Percentiles rank a stretch among this genome's conserved stretches.
phyloP scores from a whole-genome alignment of 768 basidiomycete genomes.

The Phlegmacium glaucopus region DNA sequence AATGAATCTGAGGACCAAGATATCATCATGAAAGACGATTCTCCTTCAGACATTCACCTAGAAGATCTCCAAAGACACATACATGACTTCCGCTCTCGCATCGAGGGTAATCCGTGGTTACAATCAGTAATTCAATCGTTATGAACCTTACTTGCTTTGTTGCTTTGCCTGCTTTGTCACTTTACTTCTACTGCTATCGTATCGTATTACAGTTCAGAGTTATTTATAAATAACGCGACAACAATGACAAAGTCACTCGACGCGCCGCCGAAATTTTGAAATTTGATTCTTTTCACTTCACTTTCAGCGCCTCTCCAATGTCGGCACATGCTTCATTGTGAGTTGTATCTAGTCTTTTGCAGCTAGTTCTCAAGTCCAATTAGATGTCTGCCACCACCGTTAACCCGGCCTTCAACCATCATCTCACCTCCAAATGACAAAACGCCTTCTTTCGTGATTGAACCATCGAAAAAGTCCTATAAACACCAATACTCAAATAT shows the following conservation, averaged over 20 bases:
- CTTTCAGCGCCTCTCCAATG: slow-evolving; percentile 10
- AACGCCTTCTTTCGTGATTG: slow-evolving; percentile 46
- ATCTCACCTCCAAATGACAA: slow-evolving; percentile 31
- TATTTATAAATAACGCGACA: slow-evolving; percentile 20
- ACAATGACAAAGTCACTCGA: slow-evolving; percentile 28
- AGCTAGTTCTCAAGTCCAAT: background rate
- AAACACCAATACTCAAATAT: slow-evolving; percentile 57
- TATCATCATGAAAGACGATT: slow-evolving; percentile 37
- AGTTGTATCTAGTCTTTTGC: background rate
- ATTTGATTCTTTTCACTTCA: background rate
- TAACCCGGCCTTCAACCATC: slow-evolving; percentile 34
- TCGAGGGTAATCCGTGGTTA: slow-evolving; percentile 81
- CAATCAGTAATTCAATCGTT: slow-evolving; percentile 49
- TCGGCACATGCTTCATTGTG: slow-evolving; percentile 14
- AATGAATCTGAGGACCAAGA: slow-evolving; percentile 43
- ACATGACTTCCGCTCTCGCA: slow-evolving; percentile 58
- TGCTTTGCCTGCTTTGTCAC: background rate
- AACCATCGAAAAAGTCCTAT: slow-evolving; percentile 42
- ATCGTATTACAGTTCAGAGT: no score
- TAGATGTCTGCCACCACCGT: slow-evolving; percentile 13
- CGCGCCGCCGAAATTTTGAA: slow-evolving; percentile 10
- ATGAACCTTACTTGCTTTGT: slow-evolving; percentile 13
- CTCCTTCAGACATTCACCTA: slow-evolving; percentile 40
- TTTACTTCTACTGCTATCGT: no score
- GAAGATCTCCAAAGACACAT: slow-evolving; percentile 58